These are phyloP conservation scores for Tuber calosporum DNA, from an alignment of 495 filamentous ascomycete genomes.

Conservation along the genomic window DNA sequence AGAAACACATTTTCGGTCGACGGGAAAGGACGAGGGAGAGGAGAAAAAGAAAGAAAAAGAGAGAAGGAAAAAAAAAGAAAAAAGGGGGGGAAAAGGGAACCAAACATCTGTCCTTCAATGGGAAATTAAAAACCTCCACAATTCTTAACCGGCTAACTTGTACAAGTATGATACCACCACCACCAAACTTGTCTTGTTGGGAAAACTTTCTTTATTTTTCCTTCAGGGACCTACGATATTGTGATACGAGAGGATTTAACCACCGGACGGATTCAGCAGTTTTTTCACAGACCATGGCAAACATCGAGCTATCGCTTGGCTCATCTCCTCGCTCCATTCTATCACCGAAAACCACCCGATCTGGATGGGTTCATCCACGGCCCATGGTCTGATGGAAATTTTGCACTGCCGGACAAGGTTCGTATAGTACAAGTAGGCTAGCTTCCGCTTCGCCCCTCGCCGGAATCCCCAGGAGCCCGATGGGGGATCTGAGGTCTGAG, in stretches of 20 bases:
- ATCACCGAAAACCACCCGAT: neutral
- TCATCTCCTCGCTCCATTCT: neutral
- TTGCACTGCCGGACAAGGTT: neutral
- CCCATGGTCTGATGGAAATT: neutral
- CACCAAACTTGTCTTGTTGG: conserved; percentile 2
- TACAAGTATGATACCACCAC: neutral
- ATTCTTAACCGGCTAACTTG: neutral
- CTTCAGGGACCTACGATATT: neutral
- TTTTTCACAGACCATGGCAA: neutral
- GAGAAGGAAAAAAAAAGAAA: neutral
- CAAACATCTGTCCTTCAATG: neutral
- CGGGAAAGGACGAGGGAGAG: neutral
- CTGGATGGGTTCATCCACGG: neutral
- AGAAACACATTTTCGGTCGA: neutral
- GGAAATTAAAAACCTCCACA: conserved; percentile 2
- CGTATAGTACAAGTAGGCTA: no score
- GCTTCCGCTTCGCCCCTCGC: neutral
- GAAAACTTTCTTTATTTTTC: conserved; percentile 1
- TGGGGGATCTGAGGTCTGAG: neutral
- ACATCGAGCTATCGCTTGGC: neutral
- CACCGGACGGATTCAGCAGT: neutral
- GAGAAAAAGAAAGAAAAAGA: neutral
- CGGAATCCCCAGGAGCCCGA: neutral
- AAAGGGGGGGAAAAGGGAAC: neutral
- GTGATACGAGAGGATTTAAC: neutral